Base-by-base conservation (phyloP, 2,329 filamentous ascomycete species). In the Drechslerella dactyloides region DNA sequence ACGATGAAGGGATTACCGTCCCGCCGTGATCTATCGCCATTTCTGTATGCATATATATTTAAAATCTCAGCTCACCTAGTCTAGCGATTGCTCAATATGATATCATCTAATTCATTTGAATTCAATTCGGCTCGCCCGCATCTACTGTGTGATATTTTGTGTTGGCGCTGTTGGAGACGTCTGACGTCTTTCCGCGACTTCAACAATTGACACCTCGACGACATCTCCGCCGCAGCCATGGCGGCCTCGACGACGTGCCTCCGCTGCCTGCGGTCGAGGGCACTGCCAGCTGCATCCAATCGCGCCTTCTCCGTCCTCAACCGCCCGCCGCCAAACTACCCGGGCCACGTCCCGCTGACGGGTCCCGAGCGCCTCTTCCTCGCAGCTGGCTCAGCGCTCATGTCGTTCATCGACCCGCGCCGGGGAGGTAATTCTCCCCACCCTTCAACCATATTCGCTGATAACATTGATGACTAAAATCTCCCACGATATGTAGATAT, bases 321-420 rank as follows among this genome's bases (percentile, higher is more conserved):
- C 80, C 90, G 94, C 5, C 93, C 93, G 56, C 85, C 86, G 24
- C 90, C 92, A 65, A 94, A 90, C 77, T 97, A 97, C 82, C 87
- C 90, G 0, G 91, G 92, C 80, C 94, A 99, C 85, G 87, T 97
- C 33, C 94, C 93, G 37, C 85, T 99, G 62, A 96, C 90, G 6
- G 81, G 81, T 46, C 77, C 91, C 64, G 94, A 97, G 81, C 88
- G 90, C 62, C 84, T 86, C 69, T 87, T 87, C 17, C 84, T 99
- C 53, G 86, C 86, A 51, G 78, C 89, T 54, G 87, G 87, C 24
- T 87, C 87, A 6, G 85, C 87, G 48, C 78, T 89, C 58, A 82
- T 84, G 77, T 86, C 86, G 35, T 82, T 89, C 56, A 76, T 91
- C 2, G 87, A 97, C 77, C 93, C 93, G 0, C 86, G 90, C 77